Evolutionary conservation across 805 yeast species (phyloP).

Genomic region (Ogataea henricii): DNA sequence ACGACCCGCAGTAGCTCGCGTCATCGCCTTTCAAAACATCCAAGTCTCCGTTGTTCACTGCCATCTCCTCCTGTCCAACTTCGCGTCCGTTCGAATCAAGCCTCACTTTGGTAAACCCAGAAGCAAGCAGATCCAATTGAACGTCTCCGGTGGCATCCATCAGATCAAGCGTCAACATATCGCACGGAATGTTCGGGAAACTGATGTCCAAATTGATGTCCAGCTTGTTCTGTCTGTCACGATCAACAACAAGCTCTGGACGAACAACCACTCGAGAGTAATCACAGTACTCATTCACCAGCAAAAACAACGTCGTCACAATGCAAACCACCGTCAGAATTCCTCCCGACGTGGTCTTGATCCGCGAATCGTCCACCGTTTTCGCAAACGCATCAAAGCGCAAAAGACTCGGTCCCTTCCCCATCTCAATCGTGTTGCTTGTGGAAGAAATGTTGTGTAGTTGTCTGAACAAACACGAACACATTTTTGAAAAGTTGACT

Average conservation of each 20-base stretch:
- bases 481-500: background rate
- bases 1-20: conserved; percentile 74
- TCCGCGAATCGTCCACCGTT: conserved; percentile 90
- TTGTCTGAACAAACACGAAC: background rate
- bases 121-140: conserved; percentile 68
- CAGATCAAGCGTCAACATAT: conserved; percentile 74
- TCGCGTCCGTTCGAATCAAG: conserved; percentile 54
- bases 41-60: conserved; percentile 38
- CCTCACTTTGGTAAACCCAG: conserved; percentile 74
- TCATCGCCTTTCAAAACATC: conserved; percentile 27
- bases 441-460: too few species aligned
- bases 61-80: conserved; percentile 41
- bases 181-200: conserved; percentile 88
- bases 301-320: conserved; percentile 58
- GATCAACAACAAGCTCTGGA: conserved; percentile 88
- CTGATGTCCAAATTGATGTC: conserved; percentile 80
- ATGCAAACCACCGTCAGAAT: conserved; percentile 75
- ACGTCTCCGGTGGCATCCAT: conserved; percentile 88
- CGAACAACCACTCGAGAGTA: conserved; percentile 66
- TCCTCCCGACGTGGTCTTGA: conserved; percentile 90
- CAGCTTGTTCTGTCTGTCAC: conserved; percentile 72
- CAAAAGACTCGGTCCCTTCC: conserved; percentile 41
- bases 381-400: conserved; percentile 89
- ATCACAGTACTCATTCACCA: conserved; percentile 74
- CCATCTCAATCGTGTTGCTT: conserved; percentile 21